Percentiles rank a stretch among this genome's conserved stretches.
phyloP scores from a whole-genome alignment of 257 asterid genomes.

The Plantago elongata region DNA sequence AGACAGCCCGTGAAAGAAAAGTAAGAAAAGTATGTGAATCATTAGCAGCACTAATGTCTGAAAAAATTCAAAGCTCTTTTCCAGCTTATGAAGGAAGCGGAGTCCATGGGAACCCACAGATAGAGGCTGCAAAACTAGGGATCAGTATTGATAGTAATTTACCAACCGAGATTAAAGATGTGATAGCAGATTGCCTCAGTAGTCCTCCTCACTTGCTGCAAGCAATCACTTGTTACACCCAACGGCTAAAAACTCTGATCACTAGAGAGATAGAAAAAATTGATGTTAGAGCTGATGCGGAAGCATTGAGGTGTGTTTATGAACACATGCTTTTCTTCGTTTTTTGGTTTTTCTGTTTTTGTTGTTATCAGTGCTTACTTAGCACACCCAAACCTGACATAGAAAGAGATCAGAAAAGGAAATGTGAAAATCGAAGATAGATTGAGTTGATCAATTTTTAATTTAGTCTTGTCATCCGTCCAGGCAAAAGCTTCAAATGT shows the following conservation, averaged over 20 bases:
- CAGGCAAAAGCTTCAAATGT: too few species aligned
- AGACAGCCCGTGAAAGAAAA: constrained; percentile 79
- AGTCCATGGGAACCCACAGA: constrained; percentile 63
- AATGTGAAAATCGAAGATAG: not conserved
- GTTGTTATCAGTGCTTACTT: constrained; percentile 12
- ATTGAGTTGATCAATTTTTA: not conserved
- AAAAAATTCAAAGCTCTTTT: constrained; percentile 68
- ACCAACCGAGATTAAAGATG: constrained; percentile 63
- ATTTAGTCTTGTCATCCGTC: not conserved
- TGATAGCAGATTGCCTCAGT: constrained; percentile 63
- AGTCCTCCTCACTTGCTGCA: constrained; percentile 85
- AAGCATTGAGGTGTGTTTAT: constrained; percentile 66
- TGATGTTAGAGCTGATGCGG: constrained; percentile 95
- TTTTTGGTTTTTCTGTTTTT: not conserved
- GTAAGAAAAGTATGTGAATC: constrained; percentile 83
- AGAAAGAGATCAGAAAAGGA: too few species aligned
- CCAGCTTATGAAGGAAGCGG: constrained; percentile 97
- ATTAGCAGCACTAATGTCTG: constrained; percentile 66
- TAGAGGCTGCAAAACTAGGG: constrained; percentile 74
- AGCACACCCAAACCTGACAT: not conserved
- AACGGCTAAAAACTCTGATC: constrained; percentile 59
- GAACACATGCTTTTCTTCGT: constrained; percentile 5
- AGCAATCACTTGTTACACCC: constrained; percentile 77
- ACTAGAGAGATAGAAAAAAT: constrained; percentile 71
- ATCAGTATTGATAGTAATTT: constrained; percentile 67